These are phyloP conservation scores for Fusarium goolgardi DNA, from an alignment of 2,329 filamentous ascomycete species.

Conservation along the genomic window DNA sequence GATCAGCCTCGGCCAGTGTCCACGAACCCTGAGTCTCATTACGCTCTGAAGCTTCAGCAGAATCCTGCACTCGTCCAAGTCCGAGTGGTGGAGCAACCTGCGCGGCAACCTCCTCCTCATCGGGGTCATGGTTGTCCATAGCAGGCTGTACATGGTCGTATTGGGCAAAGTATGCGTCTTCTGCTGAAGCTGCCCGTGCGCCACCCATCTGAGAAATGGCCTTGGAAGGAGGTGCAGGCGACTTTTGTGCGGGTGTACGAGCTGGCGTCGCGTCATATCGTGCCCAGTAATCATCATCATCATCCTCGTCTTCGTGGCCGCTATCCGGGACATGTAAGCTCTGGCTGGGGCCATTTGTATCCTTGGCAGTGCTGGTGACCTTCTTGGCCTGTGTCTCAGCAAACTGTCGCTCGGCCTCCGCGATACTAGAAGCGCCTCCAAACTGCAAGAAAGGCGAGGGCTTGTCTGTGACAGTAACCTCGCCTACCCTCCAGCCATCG, in stretches of 20 bases:
- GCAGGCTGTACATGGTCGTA: constrained; percentile 84
- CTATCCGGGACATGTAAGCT: constrained; percentile 28
- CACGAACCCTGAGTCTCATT: constrained; percentile 53
- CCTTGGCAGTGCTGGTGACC: constrained; percentile 27
- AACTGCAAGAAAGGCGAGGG: constrained; percentile 66
- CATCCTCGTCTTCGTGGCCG: constrained; percentile 63
- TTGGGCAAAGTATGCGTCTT: constrained; percentile 80
- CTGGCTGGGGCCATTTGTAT: constrained; percentile 22
- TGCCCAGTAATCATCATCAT: constrained; percentile 84
- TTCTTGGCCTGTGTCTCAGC: constrained; percentile 49
- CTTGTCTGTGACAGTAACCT: constrained; percentile 71
- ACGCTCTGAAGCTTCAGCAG: constrained; percentile 37
- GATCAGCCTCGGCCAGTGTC: constrained; percentile 59
- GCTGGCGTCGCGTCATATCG: constrained; percentile 79
- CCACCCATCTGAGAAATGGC: constrained; percentile 43
- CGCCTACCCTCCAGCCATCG: constrained; percentile 78
- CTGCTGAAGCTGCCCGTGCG: constrained; percentile 56
- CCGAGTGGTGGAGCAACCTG: constrained; percentile 52
- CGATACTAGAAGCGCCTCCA: constrained; percentile 63
- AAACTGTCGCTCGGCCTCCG: constrained; percentile 71
- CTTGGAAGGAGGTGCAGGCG: constrained; percentile 66
- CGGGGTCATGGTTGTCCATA: constrained; percentile 84
- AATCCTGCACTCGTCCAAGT: constrained; percentile 36
- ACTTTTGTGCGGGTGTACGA: constrained; percentile 71
- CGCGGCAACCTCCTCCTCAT: constrained; percentile 65